Base-by-base conservation (phyloP, 805 yeast species). In the Myxozyma kluyveri region DNA sequence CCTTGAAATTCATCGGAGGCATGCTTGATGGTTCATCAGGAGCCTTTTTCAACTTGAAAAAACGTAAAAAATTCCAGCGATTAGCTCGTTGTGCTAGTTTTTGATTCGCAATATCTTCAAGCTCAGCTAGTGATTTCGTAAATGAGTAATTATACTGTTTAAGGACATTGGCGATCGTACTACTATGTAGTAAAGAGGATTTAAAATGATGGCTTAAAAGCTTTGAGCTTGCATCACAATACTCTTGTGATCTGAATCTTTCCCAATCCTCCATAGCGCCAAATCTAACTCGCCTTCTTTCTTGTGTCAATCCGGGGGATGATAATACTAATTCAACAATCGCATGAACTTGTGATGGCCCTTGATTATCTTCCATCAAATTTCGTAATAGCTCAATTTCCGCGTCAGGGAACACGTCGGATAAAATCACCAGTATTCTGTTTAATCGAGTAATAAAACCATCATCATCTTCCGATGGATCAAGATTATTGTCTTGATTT, bases 401-500 rank as follows among this genome's bases (percentile, higher is more conserved):
- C 27, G 59, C 41, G 32, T 55, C 60, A 14, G 60, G 60, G 37
- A 56, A 56, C 21, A 56, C 38, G 24, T 43, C 48, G 23, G 36
- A 31, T 17, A 56, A 45, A 23, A 49, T 55, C 26, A 22, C 41
- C 27, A 56, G 49, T 3, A 50, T 18, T 19, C 21, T 4, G 48
- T 56, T 56, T 26, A 54, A 39, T 18, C 54, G 42, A 18, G 17
- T 36, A 6, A 51, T 49, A 9, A 29, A 14, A 29, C 14, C 33
- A 14, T 29, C 33, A 14, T n/a, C n/a, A n/a, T n/a, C n/a, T n/a
- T n/a, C n/a, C n/a, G n/a, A n/a, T n/a, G 33, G 33, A 14, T 14
- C 12, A 29, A 29, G 33, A 29, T 14, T 9, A 29, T 14, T 9
- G 33, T 29, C 33, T 29, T 29, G 33, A 14, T n/a, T n/a, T n/a